A percentile compares a stretch with the other conserved stretches of the same genome.
These are phyloP conservation scores for Fusarium illudens DNA, from an alignment of 2,329 filamentous ascomycete species.

Conservation along the genomic window DNA sequence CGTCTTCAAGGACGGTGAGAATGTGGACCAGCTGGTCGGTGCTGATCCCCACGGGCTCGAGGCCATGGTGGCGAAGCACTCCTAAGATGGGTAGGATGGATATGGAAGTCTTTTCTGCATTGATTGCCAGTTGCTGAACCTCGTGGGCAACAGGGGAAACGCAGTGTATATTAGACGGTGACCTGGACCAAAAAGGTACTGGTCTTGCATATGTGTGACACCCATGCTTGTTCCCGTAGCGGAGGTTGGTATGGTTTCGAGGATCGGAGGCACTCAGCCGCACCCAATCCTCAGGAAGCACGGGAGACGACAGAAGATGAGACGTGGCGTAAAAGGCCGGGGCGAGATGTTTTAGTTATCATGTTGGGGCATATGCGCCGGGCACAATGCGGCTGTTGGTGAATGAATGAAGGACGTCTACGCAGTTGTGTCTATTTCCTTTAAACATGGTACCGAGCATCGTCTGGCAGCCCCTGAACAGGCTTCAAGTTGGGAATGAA, in stretches of 20 bases:
- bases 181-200: neutral
- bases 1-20: constrained; percentile 81
- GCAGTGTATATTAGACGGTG: constrained; percentile 19
- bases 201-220: neutral
- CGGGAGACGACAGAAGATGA: neutral
- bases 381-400: neutral
- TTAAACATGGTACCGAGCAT: no score
- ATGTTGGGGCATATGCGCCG: neutral
- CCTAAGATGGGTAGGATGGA: neutral
- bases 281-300: neutral
- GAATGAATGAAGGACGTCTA: neutral
- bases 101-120: neutral
- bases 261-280: constrained; percentile 5
- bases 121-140: neutral
- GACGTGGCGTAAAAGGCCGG: neutral
- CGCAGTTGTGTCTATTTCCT: neutral
- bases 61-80: constrained; percentile 28
- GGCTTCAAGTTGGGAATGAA: neutral
- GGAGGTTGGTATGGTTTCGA: neutral
- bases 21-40: constrained; percentile 77
- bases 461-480: neutral
- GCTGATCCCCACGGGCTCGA: constrained; percentile 69
- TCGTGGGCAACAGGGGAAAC: neutral
- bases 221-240: neutral
- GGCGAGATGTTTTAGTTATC: neutral